phyloP scores from a whole-genome alignment of 2,329 filamentous ascomycete species.

The Camptophora hylomeconis region DNA sequence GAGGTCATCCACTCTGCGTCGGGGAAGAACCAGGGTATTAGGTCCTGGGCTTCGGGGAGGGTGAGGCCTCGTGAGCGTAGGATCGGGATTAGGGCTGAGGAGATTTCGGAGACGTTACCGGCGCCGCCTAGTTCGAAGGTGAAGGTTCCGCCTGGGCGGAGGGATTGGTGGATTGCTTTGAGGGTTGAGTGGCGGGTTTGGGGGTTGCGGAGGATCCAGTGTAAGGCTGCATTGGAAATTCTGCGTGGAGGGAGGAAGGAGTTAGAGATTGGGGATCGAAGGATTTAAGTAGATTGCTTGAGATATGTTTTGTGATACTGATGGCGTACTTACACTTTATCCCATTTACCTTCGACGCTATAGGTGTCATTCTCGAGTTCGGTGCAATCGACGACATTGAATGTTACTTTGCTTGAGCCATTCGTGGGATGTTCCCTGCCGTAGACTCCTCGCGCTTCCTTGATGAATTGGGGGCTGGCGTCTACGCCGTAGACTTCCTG shows the following conservation, averaged over 20 bases:
- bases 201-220: conserved; percentile 48
- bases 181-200: conserved; percentile 40
- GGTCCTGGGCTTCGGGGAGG: conserved; percentile 34
- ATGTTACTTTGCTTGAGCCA: conserved; percentile 23
- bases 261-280: too few species aligned
- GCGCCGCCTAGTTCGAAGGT: conserved; percentile 61
- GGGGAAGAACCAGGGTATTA: conserved; percentile 60
- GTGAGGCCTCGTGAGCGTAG: conserved; percentile 39
- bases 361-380: conserved; percentile 20
- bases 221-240: conserved; percentile 52
- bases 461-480: conserved; percentile 46
- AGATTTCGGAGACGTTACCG: conserved; percentile 54
- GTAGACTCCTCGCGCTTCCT: conserved; percentile 35
- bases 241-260: conserved; percentile 4
- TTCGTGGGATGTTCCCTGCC: conserved; percentile 21
- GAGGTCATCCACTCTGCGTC: conserved; percentile 45
- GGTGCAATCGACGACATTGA: conserved; percentile 24
- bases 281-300: conserved; percentile 6
- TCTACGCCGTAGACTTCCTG: conserved; percentile 46
- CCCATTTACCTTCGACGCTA: conserved; percentile 22
- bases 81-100: conserved; percentile 44
- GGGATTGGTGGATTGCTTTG: conserved; percentile 34
- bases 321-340: conserved; percentile 48
- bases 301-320: too few species aligned
- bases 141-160: conserved; percentile 45